Base-by-base conservation (phyloP, 352 stramenopile genomes). In the Phytopythium vexans region DNA sequence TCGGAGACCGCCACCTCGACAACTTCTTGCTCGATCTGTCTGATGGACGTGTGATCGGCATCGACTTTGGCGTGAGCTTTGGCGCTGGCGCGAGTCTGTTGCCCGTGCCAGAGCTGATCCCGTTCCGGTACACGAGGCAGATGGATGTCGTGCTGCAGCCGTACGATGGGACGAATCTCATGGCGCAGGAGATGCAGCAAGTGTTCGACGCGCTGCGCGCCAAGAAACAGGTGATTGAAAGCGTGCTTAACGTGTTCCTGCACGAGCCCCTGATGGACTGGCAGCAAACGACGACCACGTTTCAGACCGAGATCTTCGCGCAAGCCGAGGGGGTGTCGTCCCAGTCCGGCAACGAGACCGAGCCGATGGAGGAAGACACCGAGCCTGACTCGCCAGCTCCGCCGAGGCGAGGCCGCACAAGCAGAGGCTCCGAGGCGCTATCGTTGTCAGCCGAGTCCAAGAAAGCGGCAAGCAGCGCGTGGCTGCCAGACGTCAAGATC, bases 61-160 rank as follows among this genome's bases (percentile, higher is more conserved):
- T 97, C 36, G 90, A 97, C 56, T 97, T 97, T 61, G 90, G 90
- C 11, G 84, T 95, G 51, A 95, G 89, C 56, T 97, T 97, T 70
- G 89, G 90, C 14, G 85, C 82, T 11, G 79, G 84, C 3, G 85
- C 85, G 21, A 91, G 86, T 56, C 59, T 87, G 40, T 56, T 97
- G 16, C 81, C 84, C 6, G 85, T 97, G 2, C 90, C 90, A 0
- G 90, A 97, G 66, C 62, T 97, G 21, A 89, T 96, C 14, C 90
- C 90, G 6, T 97, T 97, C 57, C 80, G 90, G 11, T 91, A 92
- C 54, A 97, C 88, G 3, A 66, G 77, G 21, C 81, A 92, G 63
- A 82, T 92, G 70, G 74, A 84, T 21, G 72, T 70, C 41, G 82
- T 92, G 6, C 69, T 90, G 37, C 60, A 79, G 38, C 82, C 85